Conservation (phyloP, 495 filamentous ascomycete genomes). For the Penicillium cataractarum region DNA sequence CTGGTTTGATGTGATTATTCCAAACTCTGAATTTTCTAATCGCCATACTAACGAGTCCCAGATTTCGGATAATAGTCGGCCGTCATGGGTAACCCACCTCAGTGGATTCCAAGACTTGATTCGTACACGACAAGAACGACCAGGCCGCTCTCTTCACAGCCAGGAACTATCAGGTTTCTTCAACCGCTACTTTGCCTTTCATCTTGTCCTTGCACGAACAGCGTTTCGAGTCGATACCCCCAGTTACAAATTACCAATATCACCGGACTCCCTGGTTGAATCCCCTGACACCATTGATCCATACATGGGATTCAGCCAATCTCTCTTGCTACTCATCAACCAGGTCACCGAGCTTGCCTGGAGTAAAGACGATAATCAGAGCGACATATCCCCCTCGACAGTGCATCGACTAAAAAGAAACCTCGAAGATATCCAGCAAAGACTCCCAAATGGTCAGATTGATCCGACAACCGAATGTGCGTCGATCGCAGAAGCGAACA, state of each 20-base stretch:
- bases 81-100: conserved; percentile 33
- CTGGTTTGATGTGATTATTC: conserved; percentile 23
- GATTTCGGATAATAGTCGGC: conserved; percentile 31
- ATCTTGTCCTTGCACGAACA: conserved; percentile 30
- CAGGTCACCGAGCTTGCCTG: conserved; percentile 28
- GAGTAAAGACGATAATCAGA: conserved; percentile 11
- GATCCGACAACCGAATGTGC: conserved; percentile 20
- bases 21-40: background rate
- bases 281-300: conserved; percentile 27
- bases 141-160: conserved; percentile 16
- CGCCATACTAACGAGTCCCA: conserved; percentile 8
- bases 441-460: conserved; percentile 14
- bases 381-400: background rate
- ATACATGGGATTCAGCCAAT: conserved; percentile 33
- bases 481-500: conserved; percentile 32
- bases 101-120: conserved; percentile 29
- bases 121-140: conserved; percentile 18
- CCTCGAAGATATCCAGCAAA: conserved; percentile 23
- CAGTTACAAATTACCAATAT: conserved; percentile 5
- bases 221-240: conserved; percentile 18
- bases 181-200: conserved; percentile 32
- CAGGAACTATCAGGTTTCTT: conserved; percentile 28
- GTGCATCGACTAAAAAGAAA: conserved; percentile 11
- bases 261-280: conserved; percentile 13
- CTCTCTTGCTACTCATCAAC: conserved; percentile 28